These are phyloP conservation scores for Microcos paniculata DNA, from an alignment of 345 rosid species.

Conservation along the genomic window DNA sequence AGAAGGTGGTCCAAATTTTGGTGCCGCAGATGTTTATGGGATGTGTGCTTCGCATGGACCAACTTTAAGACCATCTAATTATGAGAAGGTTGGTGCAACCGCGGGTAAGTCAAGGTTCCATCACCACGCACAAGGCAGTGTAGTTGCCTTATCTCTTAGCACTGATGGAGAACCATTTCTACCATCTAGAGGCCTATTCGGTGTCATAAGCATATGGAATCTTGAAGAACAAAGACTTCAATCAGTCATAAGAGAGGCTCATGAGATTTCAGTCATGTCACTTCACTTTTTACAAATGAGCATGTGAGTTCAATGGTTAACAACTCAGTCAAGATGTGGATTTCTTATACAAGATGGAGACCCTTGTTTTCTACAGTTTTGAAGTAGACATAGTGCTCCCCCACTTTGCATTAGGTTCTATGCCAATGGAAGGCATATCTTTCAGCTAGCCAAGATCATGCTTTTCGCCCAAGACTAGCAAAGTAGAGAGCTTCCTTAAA, in stretches of 20 bases:
- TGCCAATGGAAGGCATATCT: constrained; percentile 96
- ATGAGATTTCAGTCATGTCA: constrained; percentile 75
- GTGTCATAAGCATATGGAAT: constrained; percentile 98
- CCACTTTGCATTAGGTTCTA: constrained; percentile 96
- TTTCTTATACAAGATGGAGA: constrained; percentile 91
- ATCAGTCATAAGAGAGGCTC: constrained; percentile 89
- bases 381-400: constrained; percentile 98
- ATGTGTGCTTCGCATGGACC: constrained; percentile 69
- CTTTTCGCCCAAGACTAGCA: constrained; percentile 98
- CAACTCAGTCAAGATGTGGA: constrained; percentile 99
- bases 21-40: constrained; percentile 63
- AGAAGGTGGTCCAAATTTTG: constrained; percentile 78
- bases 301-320: constrained; percentile 98
- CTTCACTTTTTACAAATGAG: constrained; percentile 87
- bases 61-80: constrained; percentile 80
- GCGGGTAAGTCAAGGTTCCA: constrained; percentile 50
- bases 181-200: constrained; percentile 90
- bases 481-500: constrained; percentile 96
- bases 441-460: constrained; percentile 98
- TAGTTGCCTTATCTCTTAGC: too few relatives aligned
- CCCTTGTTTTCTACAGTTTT: constrained; percentile 92
- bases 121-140: constrained; percentile 42
- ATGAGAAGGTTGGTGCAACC: constrained; percentile 60
- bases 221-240: constrained; percentile 88
- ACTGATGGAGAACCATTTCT: constrained; percentile 97